Evolutionary conservation across 1,284 basidiomycete species (phyloP).

Genomic region (Inonotus obliquus): DNA sequence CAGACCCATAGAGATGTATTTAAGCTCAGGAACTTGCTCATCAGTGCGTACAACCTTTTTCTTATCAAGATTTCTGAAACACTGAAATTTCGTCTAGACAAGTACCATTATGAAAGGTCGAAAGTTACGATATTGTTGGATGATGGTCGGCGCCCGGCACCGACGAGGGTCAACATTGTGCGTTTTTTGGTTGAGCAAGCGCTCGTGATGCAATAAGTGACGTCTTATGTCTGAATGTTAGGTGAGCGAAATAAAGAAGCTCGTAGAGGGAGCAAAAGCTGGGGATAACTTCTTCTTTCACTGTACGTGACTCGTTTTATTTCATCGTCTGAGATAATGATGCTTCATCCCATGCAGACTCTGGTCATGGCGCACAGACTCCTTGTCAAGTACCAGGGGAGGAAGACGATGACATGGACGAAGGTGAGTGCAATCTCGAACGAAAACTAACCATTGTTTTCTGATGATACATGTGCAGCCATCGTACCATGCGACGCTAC

Average conservation of each 20-base stretch:
- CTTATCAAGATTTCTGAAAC: not conserved
- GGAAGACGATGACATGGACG: slow-evolving; percentile 13
- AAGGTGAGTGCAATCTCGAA: not conserved
- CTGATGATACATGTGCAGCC: not conserved
- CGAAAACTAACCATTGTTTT: not conserved
- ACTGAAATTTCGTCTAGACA: not conserved
- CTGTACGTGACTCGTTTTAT: not conserved
- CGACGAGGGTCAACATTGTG: slow-evolving; percentile 12
- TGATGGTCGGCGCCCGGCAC: not conserved
- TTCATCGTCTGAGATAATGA: not conserved
- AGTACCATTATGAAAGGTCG: not conserved
- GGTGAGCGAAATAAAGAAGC: slow-evolving; percentile 3
- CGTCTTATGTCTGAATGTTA: not conserved
- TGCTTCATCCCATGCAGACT: not conserved
- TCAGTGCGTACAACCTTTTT: not conserved
- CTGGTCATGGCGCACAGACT: slow-evolving; percentile 11
- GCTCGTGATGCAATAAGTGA: not conserved
- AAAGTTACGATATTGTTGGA: slow-evolving; percentile 10
- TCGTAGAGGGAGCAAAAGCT: slow-evolving; percentile 1
- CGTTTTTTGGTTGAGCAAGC: not conserved
- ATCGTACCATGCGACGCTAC: slow-evolving; percentile 15
- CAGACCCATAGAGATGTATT: slow-evolving; percentile 3
- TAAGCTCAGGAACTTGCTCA: slow-evolving; percentile 4
- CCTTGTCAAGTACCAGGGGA: not conserved
- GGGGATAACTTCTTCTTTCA: slow-evolving; percentile 10